Evolutionary conservation across 192 early-diverging fungal genomes (phyloP), one percentile per base, ranked within the genome.

Genomic region (Backusella parvicylindrica): DNA sequence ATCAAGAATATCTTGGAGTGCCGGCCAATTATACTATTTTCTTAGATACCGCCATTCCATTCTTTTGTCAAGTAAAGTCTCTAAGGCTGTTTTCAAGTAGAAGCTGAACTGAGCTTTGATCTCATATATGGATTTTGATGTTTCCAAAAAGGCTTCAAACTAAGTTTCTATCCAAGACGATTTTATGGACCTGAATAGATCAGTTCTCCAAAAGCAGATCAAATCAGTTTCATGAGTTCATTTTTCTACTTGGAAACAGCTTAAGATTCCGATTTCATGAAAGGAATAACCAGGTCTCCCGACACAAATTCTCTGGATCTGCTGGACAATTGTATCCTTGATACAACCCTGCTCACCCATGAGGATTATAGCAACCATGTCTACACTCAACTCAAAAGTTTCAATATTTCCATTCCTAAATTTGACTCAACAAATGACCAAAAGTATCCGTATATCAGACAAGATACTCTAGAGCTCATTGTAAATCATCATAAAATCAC

Each of bases 361-460:
- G 67, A 69, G 67, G 36, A 69, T 69, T 69, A 69, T 69, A 69
- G 67, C 38, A 69, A 30, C 67, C 38, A 69, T 69, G 37, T 41
- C 26, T 43, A 69, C 67, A 43, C 38, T 38, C 38, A 69, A 41
- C 67, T 69, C 26, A n/a, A 37, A 66, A 66, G 64, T 36, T 37
- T 37, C 64, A 66, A 23, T 66, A 66, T 66, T 36, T 66, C 32
- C 64, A 66, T 37, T 66, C 35, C 35, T 66, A 66, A 66, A 66
- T 26, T 37, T 23, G 64, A 66, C 64, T 66, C 64, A 23, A 37
- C 64, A 66, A 66, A 66, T 66, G 64, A 21, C 64, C 35, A 36
- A 66, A 36, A 66, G n/a, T 9, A 66, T 66, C 18, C 33, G 37
- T 37, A 66, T 37, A 66, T 66, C 64, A 66, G 18, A 66, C 64